Evolutionary conservation across 345 rosid genomes (phyloP).

Genomic region (Syzygium aqueum): DNA sequence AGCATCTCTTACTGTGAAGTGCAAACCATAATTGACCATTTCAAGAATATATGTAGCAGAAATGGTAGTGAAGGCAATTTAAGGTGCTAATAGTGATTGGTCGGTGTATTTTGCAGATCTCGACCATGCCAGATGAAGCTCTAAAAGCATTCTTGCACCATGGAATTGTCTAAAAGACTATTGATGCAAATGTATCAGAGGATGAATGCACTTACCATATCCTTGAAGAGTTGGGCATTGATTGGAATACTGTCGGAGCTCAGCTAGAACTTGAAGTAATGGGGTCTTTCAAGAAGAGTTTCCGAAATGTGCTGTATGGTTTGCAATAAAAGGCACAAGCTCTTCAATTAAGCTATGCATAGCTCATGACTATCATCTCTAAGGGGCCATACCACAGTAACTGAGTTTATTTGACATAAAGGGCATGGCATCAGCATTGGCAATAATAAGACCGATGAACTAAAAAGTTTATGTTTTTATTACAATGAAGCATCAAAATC

Average conservation of each 20-base stretch:
- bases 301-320: neutral
- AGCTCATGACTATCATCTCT: neutral
- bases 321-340: conserved; percentile 1
- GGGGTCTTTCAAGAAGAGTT: conserved; percentile 5
- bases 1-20: neutral
- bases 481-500: neutral
- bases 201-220: neutral
- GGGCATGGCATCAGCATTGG: neutral
- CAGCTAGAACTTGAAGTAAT: conserved; percentile 2
- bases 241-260: neutral
- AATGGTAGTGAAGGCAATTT: neutral
- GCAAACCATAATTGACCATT: neutral
- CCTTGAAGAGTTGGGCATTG: conserved; percentile 6
- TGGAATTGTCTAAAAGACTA: neutral
- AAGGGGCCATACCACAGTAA: neutral
- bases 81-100: neutral
- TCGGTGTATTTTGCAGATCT: neutral
- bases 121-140: conserved; percentile 1
- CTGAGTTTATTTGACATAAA: neutral
- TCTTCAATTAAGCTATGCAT: neutral
- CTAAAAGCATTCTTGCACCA: conserved; percentile 3
- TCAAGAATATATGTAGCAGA: neutral
- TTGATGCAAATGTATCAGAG: neutral
- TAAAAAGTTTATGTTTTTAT: neutral
- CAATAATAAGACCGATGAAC: neutral